Conservation (phyloP, 345 rosid species). For the Eucalyptus curtisii region DNA sequence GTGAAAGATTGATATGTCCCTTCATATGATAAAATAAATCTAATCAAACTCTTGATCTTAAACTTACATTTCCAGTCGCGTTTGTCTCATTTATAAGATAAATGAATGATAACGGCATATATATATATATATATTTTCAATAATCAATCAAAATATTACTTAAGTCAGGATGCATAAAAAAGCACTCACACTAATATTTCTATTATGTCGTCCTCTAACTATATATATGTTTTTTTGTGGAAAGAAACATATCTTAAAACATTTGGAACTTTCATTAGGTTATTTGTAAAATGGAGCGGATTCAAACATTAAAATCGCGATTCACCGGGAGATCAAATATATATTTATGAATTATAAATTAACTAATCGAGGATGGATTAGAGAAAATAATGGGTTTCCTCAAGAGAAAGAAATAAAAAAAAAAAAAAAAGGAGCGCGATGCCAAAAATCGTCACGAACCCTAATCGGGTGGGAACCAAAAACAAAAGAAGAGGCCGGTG, state of each 20-base stretch:
- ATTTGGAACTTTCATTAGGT: background rate
- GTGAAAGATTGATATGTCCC: background rate
- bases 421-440: background rate
- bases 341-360: background rate
- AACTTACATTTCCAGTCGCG: fast-evolving
- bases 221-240: fast-evolving
- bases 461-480: background rate
- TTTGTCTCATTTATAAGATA: background rate
- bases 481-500: background rate
- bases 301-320: background rate
- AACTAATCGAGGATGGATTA: background rate
- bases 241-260: background rate
- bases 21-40: background rate
- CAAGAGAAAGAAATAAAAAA: background rate
- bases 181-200: background rate
- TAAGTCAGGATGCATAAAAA: background rate
- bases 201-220: background rate
- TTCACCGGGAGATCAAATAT: background rate
- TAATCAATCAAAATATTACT: background rate
- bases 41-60: background rate
- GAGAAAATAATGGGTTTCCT: background rate
- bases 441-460: background rate
- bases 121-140: background rate
- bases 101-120: background rate
- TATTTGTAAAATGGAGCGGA: background rate